Conservation (phyloP, 31 red algal species). For the Odonthalia washingtoniensis region DNA sequence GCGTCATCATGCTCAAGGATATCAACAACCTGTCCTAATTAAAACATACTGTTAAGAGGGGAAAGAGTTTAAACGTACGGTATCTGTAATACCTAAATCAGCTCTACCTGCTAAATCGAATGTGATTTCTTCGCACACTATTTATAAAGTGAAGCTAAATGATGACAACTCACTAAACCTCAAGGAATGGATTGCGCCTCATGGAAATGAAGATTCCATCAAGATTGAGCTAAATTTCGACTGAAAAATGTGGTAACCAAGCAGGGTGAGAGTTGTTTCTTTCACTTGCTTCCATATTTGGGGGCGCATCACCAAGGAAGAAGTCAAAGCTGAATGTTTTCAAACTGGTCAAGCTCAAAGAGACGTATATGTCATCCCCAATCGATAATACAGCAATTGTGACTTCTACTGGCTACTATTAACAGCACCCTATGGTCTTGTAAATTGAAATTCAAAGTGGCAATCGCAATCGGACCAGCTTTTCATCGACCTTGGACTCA, state of each 20-base stretch:
- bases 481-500: no score
- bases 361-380: conserved; percentile 23
- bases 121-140: conserved; percentile 33
- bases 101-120: background rate
- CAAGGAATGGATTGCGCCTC: background rate
- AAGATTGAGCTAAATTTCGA: background rate
- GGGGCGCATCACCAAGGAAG: background rate
- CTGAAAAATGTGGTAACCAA: background rate
- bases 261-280: background rate
- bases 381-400: background rate
- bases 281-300: background rate
- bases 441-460: conserved; percentile 22
- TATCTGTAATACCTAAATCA: no score
- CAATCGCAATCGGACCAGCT: background rate
- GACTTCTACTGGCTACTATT: background rate
- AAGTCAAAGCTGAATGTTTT: background rate
- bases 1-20: background rate
- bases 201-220: background rate
- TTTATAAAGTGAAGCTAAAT: conserved; percentile 5
- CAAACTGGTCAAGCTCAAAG: conserved; percentile 13
- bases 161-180: background rate
- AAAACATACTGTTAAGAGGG: no score
- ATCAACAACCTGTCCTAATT: no score
- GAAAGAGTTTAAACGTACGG: background rate
- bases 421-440: conserved; percentile 12